Conservation (phyloP, 345 rosid genomes). For the Euphorbia pulcherrima region DNA sequence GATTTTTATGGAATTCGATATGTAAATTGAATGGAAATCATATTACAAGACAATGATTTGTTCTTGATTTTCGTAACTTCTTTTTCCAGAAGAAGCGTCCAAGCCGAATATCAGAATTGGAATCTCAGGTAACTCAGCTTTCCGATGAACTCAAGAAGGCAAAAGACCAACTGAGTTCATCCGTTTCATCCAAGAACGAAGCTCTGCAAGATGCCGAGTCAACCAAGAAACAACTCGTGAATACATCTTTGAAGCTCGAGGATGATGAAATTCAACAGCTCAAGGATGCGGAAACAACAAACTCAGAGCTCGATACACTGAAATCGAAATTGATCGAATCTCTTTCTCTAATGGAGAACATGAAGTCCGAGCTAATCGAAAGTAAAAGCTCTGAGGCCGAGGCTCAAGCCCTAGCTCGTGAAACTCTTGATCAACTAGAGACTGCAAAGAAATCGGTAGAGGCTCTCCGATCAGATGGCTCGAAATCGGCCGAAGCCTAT, state of each 20-base stretch:
- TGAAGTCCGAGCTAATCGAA: constrained; percentile 59
- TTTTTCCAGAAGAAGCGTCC: constrained; percentile 57
- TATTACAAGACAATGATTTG: background rate
- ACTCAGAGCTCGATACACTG: constrained; percentile 56
- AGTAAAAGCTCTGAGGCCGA: constrained; percentile 71
- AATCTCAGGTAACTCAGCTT: constrained; percentile 62
- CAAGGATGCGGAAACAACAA: constrained; percentile 49
- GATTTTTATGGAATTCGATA: background rate
- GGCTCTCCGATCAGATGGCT: constrained; percentile 51
- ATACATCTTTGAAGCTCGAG: constrained; percentile 49
- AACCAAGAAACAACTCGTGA: constrained; percentile 53
- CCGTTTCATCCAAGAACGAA: constrained; percentile 62
- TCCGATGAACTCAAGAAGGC: constrained; percentile 76
- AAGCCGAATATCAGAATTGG: constrained; percentile 54
- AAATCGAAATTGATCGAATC: constrained; percentile 63
- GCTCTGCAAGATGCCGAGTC: constrained; percentile 73
- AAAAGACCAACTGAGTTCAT: constrained; percentile 59
- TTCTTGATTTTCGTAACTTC: background rate
- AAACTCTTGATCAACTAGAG: constrained; percentile 60
- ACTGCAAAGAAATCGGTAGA: constrained; percentile 56
- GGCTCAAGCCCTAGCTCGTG: constrained; percentile 50
- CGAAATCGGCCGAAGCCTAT: constrained; percentile 57
- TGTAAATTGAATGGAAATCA: background rate
- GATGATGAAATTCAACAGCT: constrained; percentile 82
- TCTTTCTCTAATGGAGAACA: constrained; percentile 57